Base-by-base conservation (phyloP, 2,329 filamentous ascomycete species). In the Penicillium glabrum region DNA sequence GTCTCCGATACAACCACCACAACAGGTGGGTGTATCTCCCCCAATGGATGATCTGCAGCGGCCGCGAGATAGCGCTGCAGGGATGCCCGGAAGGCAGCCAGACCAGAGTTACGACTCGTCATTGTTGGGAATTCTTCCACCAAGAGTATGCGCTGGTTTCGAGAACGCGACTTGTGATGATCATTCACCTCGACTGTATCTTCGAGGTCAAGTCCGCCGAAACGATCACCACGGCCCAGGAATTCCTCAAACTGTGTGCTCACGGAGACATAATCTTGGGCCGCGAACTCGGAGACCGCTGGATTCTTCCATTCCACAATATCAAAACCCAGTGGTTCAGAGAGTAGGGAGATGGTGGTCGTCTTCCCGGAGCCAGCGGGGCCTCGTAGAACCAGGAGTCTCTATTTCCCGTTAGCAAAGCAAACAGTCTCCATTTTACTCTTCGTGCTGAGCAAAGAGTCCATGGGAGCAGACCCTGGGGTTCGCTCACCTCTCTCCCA, bases 1-100 rank as follows among this genome's bases (percentile, higher is more conserved):
- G 91, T 96, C 74, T 99, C 95, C 0, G 95, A 97, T 50, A 99
- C 86, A 56, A 99, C 84, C 78, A 99, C 87, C 31, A 99, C 84
- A 35, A 98, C 81, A 0, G 95, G 95, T 1, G 85, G 86, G 26
- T 86, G 78, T 10, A 80, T 74, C 3, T 83, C 54, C 26, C 46
- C 50, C 66, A 64, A 31, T 65, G 59, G 55, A 7, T 86, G 80
- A 1, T 87, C 84, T 1, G 83, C 85, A 63, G 87, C 86, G 13
- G 85, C 79, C 8, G 89, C 86, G 49, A 97, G 81, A 72, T 89
- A 96, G 54, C 88, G 86, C 54, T 91, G 75, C 29, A 99, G 80
- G 10, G 89, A 84, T 57, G 84, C 84, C 65, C 93, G 86, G 73
- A 99, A 93, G 0, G 88, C 85, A 19, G 82, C 81, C 52, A 93